These are phyloP conservation scores for Aspergillus sp. DNA, from an alignment of 2,329 filamentous ascomycete species.

Conservation along the genomic window DNA sequence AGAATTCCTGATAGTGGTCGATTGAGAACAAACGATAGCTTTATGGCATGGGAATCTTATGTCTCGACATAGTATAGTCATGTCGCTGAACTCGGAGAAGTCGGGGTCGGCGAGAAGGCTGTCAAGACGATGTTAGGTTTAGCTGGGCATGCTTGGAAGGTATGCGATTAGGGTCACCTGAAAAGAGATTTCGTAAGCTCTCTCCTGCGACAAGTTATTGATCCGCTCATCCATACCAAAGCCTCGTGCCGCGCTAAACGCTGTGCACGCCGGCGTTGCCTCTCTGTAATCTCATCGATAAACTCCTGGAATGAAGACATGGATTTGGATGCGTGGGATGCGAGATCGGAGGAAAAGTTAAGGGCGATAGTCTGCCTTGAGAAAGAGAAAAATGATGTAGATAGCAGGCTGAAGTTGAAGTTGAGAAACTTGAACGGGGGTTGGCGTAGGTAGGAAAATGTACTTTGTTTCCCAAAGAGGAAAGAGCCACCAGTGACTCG, in stretches of 20 bases:
- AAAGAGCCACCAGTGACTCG: not conserved
- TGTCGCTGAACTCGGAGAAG: not conserved
- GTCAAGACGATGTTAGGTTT: not conserved
- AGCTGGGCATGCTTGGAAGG: not conserved
- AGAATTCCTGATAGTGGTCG: not conserved
- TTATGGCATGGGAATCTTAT: constrained; percentile 5
- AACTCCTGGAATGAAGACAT: not conserved
- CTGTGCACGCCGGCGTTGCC: not conserved
- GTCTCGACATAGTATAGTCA: not conserved
- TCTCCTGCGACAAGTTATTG: not conserved
- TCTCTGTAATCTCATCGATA: not conserved
- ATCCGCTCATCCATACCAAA: not conserved
- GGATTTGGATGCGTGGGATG: not conserved
- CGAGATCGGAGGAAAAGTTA: not conserved
- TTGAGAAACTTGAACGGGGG: not conserved
- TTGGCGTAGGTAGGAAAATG: not conserved
- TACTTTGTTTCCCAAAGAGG: not conserved
- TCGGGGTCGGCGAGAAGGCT: not conserved
- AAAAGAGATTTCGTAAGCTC: not conserved
- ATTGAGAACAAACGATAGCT: constrained; percentile 7
- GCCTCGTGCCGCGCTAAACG: not conserved
- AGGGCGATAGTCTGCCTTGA: not conserved
- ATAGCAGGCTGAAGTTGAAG: not conserved
- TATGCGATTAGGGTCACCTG: not conserved
- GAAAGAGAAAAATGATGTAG: not conserved